phyloP scores from a whole-genome alignment of 257 asterid species.

The Forsythia suspensa region DNA sequence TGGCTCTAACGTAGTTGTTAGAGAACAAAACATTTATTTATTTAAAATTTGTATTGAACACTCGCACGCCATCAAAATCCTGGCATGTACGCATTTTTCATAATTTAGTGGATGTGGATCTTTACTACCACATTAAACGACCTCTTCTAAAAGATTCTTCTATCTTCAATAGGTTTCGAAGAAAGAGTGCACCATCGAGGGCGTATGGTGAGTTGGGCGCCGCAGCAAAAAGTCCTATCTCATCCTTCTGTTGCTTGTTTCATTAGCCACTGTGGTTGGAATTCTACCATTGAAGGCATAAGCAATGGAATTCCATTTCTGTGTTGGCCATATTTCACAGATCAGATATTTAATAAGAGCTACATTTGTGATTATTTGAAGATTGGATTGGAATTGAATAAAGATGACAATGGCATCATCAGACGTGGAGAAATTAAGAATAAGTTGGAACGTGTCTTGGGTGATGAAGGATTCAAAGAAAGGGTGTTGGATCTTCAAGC shows the following conservation, averaged over 20 bases:
- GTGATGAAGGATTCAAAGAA: background rate
- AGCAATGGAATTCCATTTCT: slow-evolving; percentile 26
- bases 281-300: slow-evolving; percentile 22
- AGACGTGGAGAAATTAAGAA: slow-evolving; percentile 24
- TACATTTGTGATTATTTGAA: slow-evolving; percentile 22
- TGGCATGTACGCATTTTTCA: background rate
- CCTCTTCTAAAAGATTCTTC: background rate
- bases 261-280: slow-evolving; percentile 29
- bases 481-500: slow-evolving; percentile 14
- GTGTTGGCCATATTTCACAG: slow-evolving; percentile 22
- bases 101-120: background rate
- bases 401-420: slow-evolving; percentile 34
- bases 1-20: background rate
- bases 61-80: no score
- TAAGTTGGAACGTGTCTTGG: slow-evolving; percentile 6
- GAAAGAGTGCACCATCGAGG: background rate
- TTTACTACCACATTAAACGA: no score
- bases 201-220: slow-evolving; percentile 22
- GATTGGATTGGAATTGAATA: slow-evolving; percentile 23
- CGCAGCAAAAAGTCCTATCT: slow-evolving; percentile 19
- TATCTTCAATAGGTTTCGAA: background rate
- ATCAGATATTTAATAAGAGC: slow-evolving; percentile 16
- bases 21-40: no score
- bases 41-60: no score
- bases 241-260: slow-evolving; percentile 30